These are phyloP conservation scores for Hawksworthiomyces lignivorus DNA, from an alignment of 2,329 filamentous ascomycete genomes.

Conservation along the genomic window DNA sequence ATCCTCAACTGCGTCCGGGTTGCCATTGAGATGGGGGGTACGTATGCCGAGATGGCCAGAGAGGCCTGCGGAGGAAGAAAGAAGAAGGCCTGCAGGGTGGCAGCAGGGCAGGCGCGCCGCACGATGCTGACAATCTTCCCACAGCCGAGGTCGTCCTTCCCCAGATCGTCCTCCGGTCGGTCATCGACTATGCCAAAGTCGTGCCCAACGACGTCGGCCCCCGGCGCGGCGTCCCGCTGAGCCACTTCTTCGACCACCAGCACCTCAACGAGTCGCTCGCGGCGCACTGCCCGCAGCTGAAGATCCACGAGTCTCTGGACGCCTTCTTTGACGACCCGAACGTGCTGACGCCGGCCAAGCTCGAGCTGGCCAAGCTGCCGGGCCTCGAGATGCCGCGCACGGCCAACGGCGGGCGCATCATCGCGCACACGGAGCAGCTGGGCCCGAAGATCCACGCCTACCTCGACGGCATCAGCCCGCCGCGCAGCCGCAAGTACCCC, in stretches of 20 bases:
- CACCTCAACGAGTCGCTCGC: constrained; percentile 24
- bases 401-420: constrained; percentile 18
- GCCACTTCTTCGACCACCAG: constrained; percentile 27
- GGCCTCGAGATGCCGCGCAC: constrained; percentile 6
- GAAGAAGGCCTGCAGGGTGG: not conserved
- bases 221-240: constrained; percentile 21
- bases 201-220: constrained; percentile 20
- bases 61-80: not conserved
- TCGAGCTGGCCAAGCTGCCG: constrained; percentile 19
- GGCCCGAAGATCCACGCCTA: constrained; percentile 18
- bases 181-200: constrained; percentile 21
- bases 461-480: constrained; percentile 21
- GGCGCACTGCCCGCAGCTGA: constrained; percentile 29
- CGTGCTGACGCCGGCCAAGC: constrained; percentile 17
- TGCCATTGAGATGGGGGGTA: constrained; percentile 40
- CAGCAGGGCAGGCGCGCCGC: too few species aligned
- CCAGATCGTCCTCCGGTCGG: constrained; percentile 25
- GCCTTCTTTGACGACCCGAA: constrained; percentile 26
- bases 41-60: too few species aligned
- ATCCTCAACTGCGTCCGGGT: constrained; percentile 37
- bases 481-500: constrained; percentile 21
- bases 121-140: not conserved
- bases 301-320: constrained; percentile 26
- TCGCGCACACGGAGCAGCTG: constrained; percentile 17
- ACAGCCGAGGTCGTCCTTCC: constrained; percentile 31